Evolutionary conservation across 139 green algal genomes (phyloP), one percentile per base, ranked within the genome.

Genomic region (Haematococcus lacustris): DNA sequence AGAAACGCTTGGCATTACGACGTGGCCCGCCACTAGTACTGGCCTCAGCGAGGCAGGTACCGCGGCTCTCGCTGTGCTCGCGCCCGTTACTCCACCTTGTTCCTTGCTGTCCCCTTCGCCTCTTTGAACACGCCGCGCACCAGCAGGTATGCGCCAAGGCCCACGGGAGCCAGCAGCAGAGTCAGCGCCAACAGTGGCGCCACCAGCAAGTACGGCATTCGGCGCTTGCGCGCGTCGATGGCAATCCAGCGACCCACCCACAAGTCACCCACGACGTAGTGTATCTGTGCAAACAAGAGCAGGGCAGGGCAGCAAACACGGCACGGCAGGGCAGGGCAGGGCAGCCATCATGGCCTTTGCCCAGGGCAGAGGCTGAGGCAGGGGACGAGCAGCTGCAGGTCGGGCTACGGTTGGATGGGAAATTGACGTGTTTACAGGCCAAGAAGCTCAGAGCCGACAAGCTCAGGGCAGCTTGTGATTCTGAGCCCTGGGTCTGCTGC

Each of bases 191-290:
- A 38, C 23, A 70, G 32, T 21, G 64, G 64, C 35, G 32, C 37
- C 64, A 70, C 51, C 25, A 70, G 37, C 23, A 70, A 26, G 25
- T 38, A 38, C 5, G 64, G 37, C 64, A 70, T 23, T 2, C 37
- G 35, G 37, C 64, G 35, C 5, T 51, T 3, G 5, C 2, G 7
- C 5, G 64, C 64, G 64, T 70, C 64, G 37, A 53, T 5, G 3
- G 64, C 64, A 3, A 70, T 51, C 35, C 37, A 70, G 3, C 37
- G 64, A 3, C 64, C 64, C 3, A 70, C 37, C 64, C 64, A 70
- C 5, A 70, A 38, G 37, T 70, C 64, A 30, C 33, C 35, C 21
- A 51, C 64, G 33, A 7, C 26, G 64, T 51, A 70, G 38, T 70
- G 64, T 2, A 70, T 38, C 64, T 70, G 64, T 23, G 60, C 43